These are phyloP conservation scores for Saturnispora halmiae DNA, from an alignment of 805 yeast species.

Conservation along the genomic window DNA sequence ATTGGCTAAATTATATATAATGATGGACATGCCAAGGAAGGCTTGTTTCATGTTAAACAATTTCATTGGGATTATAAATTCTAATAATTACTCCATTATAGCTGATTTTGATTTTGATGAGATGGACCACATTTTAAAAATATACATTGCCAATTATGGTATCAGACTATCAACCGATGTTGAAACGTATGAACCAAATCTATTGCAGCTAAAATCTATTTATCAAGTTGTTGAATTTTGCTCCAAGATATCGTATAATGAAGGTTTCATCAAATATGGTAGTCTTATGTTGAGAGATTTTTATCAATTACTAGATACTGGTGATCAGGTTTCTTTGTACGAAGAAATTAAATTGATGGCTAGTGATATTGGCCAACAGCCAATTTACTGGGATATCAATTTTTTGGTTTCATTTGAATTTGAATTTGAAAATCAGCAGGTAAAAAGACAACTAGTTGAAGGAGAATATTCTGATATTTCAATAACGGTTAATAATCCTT, in stretches of 20 bases:
- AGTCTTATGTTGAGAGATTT: conserved; percentile 48
- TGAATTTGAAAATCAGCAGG: conserved; percentile 9
- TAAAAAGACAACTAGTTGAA: conserved; percentile 35
- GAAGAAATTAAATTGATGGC: conserved; percentile 27
- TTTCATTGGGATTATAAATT: conserved; percentile 41
- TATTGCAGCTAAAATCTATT: conserved; percentile 35
- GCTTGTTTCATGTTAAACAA: conserved; percentile 59
- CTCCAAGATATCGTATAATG: conserved; percentile 39
- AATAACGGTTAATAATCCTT: conserved; percentile 68
- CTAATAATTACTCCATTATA: conserved; percentile 10
- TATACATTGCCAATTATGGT: conserved; percentile 46
- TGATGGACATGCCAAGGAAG: conserved; percentile 56
- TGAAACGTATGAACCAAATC: conserved; percentile 7
- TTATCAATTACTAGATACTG: conserved; percentile 41
- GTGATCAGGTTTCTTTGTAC: conserved; percentile 45
- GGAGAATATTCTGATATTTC: conserved; percentile 56
- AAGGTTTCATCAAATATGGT: conserved; percentile 38
- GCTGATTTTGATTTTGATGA: conserved; percentile 12
- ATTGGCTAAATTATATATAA: conserved; percentile 54
- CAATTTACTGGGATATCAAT: conserved; percentile 66
- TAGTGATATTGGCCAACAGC: background rate
- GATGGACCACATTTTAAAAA: conserved; percentile 31
- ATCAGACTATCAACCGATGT: conserved; percentile 21
- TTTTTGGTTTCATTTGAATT: conserved; percentile 28
- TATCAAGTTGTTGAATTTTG: conserved; percentile 42